Evolutionary conservation across 495 filamentous ascomycete genomes (phyloP).

Genomic region (Coniosporium apollinis): DNA sequence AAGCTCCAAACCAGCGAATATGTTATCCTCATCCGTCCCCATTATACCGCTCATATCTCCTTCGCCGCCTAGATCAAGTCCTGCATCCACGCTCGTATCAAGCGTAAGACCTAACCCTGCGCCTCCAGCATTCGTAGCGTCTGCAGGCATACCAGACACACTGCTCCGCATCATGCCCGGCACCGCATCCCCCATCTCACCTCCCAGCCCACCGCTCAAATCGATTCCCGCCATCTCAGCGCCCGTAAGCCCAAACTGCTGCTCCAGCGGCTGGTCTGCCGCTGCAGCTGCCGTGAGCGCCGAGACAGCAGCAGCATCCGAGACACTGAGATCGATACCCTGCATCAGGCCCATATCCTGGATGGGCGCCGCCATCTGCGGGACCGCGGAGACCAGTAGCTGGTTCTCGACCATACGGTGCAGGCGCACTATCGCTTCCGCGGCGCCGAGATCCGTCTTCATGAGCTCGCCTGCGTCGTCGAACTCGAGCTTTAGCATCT

Average conservation of each 20-base stretch:
- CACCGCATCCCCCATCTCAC: no score
- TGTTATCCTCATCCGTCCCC: constrained; percentile 12
- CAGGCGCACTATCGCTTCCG: constrained; percentile 60
- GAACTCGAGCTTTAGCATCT: constrained; percentile 48
- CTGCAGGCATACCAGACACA: no score
- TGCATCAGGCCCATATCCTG: constrained; percentile 10
- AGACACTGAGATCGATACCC: constrained; percentile 9
- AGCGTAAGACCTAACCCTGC: no score
- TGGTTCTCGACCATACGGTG: constrained; percentile 55
- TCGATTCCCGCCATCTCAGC: no score
- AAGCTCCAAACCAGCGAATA: constrained; percentile 15
- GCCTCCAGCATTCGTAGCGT: no score
- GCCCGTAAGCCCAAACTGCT: not conserved
- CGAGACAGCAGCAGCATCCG: constrained; percentile 8
- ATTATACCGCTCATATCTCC: constrained; percentile 3
- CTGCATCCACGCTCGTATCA: no score
- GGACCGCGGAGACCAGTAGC: constrained; percentile 10
- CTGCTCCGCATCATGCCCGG: no score
- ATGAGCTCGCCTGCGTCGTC: constrained; percentile 45
- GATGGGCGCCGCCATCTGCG: constrained; percentile 10
- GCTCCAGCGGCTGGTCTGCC: constrained; percentile 4
- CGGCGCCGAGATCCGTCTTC: constrained; percentile 40
- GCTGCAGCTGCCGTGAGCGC: constrained; percentile 2
- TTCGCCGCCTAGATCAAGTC: not conserved
- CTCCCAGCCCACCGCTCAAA: no score